phyloP scores from a whole-genome alignment of 176 grass and related monocot genomes.

The Echinochloa phyllopogon region DNA sequence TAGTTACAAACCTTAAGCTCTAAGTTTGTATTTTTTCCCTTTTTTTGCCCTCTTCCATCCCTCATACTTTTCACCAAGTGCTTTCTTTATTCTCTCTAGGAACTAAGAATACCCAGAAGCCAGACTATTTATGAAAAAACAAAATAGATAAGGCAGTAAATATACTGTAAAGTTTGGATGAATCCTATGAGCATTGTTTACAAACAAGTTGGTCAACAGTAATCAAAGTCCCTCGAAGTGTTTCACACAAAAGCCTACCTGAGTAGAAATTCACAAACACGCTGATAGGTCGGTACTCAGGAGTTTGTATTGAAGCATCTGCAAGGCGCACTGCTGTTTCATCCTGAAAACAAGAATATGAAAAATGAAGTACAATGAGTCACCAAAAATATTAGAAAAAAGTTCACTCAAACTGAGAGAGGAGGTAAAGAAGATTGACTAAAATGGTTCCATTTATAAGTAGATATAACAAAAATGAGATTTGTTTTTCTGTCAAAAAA shows the following conservation, averaged over 20 bases:
- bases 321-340: slow-evolving; percentile 75
- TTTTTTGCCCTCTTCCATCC: neutral
- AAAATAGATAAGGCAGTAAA: neutral
- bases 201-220: slow-evolving; percentile 1
- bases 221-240: neutral
- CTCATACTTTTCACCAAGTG: slow-evolving; percentile 1
- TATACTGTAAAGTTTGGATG: neutral
- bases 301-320: slow-evolving; percentile 70
- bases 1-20: neutral
- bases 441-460: neutral
- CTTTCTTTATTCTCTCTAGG: neutral
- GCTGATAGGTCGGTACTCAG: slow-evolving; percentile 85
- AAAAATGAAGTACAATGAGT: neutral
- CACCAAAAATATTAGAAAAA: neutral
- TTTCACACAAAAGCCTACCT: slow-evolving; percentile 45
- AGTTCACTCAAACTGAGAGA: neutral
- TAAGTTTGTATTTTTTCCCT: neutral
- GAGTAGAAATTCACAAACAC: slow-evolving; percentile 97
- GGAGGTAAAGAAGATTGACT: slow-evolving; percentile 1
- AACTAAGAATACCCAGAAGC: neutral
- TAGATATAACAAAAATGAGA: slow-evolving; percentile 1
- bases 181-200: neutral
- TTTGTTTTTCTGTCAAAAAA: neutral
- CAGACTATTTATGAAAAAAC: slow-evolving; percentile 21
- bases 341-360: slow-evolving; percentile 58